Conservation (phyloP, 192 early-diverging fungal genomes). For the Podila horticola region DNA sequence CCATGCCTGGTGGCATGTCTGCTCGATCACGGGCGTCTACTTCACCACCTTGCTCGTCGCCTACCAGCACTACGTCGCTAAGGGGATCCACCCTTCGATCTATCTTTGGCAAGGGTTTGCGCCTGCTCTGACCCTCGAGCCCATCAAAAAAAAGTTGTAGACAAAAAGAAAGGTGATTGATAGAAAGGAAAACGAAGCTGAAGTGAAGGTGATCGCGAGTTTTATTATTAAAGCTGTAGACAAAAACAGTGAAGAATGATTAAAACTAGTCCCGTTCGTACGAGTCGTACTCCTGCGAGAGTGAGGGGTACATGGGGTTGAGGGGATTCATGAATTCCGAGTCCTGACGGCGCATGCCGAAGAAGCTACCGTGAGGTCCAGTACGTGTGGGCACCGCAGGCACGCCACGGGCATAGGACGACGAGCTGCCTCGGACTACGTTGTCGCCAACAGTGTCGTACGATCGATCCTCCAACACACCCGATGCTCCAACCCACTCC, state of each 20-base stretch:
- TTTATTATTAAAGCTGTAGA: neutral
- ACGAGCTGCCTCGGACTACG: neutral
- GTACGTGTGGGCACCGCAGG: slow-evolving; percentile 30
- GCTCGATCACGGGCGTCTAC: slow-evolving; percentile 66
- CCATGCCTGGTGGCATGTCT: slow-evolving; percentile 75
- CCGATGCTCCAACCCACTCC: slow-evolving; percentile 71
- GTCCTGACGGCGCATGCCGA: slow-evolving; percentile 44
- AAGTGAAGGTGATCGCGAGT: too few species aligned
- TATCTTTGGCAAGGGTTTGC: slow-evolving; percentile 40
- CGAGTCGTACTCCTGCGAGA: slow-evolving; percentile 23
- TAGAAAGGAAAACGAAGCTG: too few species aligned
- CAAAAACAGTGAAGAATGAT: neutral
- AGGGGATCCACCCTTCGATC: slow-evolving; percentile 19
- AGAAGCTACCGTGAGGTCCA: slow-evolving; percentile 46
- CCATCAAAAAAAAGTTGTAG: neutral
- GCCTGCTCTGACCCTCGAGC: slow-evolving; percentile 28
- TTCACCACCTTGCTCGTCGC: slow-evolving; percentile 58
- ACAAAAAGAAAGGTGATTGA: too few species aligned
- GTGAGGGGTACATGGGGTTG: slow-evolving; percentile 43
- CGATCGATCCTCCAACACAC: slow-evolving; percentile 16
- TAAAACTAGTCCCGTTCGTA: slow-evolving; percentile 11
- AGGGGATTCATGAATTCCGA: slow-evolving; percentile 44
- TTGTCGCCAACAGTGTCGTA: neutral
- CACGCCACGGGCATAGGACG: neutral
- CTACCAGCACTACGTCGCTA: slow-evolving; percentile 46